Conservation (phyloP, 129 eudicot genomes). For the Smallanthus sonchifolius region DNA sequence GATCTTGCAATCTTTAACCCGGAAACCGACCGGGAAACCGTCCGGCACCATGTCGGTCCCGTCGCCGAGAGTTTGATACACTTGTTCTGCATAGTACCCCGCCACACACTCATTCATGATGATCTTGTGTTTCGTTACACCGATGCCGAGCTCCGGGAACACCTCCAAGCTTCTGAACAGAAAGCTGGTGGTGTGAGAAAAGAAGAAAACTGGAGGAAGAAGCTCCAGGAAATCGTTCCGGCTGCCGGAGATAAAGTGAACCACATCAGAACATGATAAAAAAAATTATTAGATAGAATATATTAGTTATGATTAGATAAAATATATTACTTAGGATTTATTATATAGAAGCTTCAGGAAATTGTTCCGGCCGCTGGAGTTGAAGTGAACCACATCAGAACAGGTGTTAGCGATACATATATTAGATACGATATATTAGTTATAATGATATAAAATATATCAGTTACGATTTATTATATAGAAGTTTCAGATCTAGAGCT, state of each 20-base stretch:
- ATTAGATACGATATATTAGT: too few relatives aligned
- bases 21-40: constrained; percentile 61
- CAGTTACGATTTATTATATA: not conserved
- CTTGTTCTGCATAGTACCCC: constrained; percentile 78
- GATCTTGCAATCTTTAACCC: constrained; percentile 94
- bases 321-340: too few relatives aligned
- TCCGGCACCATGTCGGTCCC: constrained; percentile 59
- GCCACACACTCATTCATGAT: constrained; percentile 80
- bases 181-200: constrained; percentile 14
- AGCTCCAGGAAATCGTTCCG: constrained; percentile 53
- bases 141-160: constrained; percentile 55
- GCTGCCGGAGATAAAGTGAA: constrained; percentile 49
- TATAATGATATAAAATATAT: too few relatives aligned
- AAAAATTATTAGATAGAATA: too few relatives aligned
- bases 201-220: constrained; percentile 69
- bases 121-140: constrained; percentile 55
- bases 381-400: constrained; percentile 54
- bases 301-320: too few relatives aligned
- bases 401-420: too few relatives aligned
- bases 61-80: constrained; percentile 70
- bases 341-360: constrained; percentile 35
- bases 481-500: constrained; percentile 70
- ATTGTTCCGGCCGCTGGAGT: constrained; percentile 66
- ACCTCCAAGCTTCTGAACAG: constrained; percentile 46
- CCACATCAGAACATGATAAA: constrained; percentile 49